These are phyloP conservation scores for Stachybotrys elegans DNA, from an alignment of 2,329 filamentous ascomycete genomes.

Conservation along the genomic window DNA sequence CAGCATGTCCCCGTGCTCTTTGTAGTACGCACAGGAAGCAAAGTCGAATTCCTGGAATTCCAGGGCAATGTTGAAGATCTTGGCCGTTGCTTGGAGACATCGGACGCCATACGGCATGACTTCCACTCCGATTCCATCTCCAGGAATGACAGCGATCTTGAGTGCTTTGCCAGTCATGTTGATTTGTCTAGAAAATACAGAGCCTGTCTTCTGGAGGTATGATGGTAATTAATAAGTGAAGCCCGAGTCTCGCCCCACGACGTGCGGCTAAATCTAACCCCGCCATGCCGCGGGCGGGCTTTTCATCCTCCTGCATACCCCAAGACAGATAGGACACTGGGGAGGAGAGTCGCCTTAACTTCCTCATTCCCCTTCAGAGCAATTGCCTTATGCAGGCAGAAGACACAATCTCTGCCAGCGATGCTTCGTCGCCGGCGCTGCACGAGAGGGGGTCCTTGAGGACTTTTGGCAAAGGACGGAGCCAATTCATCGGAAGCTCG, in stretches of 20 bases:
- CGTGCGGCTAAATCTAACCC: too few species aligned
- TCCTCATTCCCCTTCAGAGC: too few species aligned
- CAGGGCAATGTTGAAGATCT: constrained; percentile 46
- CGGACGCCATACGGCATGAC: constrained; percentile 59
- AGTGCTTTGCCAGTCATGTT: constrained; percentile 31
- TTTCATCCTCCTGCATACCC: too few species aligned
- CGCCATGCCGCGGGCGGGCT: too few species aligned
- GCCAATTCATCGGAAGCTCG: constrained; percentile 46
- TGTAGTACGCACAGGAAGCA: constrained; percentile 58
- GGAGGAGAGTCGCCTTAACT: too few species aligned
- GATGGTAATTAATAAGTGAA: too few species aligned
- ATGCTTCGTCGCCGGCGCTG: not conserved
- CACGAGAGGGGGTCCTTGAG: constrained; percentile 5
- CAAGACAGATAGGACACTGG: too few species aligned
- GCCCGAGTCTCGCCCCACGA: too few species aligned
- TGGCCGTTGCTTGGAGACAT: constrained; percentile 49
- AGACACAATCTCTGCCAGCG: not conserved
- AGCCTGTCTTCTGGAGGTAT: too few species aligned
- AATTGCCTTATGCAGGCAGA: too few species aligned
- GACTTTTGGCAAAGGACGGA: constrained; percentile 21
- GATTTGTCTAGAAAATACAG: too few species aligned
- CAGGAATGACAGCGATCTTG: constrained; percentile 59
- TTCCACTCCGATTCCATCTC: constrained; percentile 65
- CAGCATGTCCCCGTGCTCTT: constrained; percentile 36
- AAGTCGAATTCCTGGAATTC: constrained; percentile 60